Conservation (phyloP, 2,329 filamentous ascomycete genomes). For the Aspergillus aculeatus region DNA sequence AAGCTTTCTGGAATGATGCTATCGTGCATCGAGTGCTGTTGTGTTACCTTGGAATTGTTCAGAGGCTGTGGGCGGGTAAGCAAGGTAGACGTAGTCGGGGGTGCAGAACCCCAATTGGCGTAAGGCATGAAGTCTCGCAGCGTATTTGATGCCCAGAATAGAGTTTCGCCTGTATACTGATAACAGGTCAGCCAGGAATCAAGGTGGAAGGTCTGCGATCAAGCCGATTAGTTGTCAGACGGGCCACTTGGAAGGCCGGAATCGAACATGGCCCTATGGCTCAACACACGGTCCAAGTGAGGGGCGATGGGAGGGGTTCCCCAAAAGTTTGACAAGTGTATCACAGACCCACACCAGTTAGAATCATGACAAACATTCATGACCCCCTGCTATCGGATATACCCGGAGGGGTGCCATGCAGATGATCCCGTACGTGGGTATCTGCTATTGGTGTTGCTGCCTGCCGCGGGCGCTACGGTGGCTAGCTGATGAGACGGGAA, state of each 20-base stretch:
- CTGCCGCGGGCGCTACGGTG: not conserved
- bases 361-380: not conserved
- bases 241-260: not conserved
- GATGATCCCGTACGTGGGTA: not conserved
- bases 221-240: not conserved
- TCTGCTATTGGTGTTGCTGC: not conserved
- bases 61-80: not conserved
- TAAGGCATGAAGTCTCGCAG: not conserved
- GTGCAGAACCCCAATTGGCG: not conserved
- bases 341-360: not conserved
- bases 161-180: not conserved
- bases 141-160: no score
- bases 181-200: not conserved
- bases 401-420: not conserved
- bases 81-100: not conserved
- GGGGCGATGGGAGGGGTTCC: not conserved
- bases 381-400: not conserved
- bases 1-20: not conserved
- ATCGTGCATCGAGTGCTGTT: not conserved
- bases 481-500: not conserved
- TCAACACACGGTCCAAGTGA: not conserved
- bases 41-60: not conserved
- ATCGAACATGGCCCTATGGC: not conserved
- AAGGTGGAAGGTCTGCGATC: not conserved
- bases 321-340: not conserved